phyloP scores from a whole-genome alignment of 257 asterid species.

The Penstemon barbatus region DNA sequence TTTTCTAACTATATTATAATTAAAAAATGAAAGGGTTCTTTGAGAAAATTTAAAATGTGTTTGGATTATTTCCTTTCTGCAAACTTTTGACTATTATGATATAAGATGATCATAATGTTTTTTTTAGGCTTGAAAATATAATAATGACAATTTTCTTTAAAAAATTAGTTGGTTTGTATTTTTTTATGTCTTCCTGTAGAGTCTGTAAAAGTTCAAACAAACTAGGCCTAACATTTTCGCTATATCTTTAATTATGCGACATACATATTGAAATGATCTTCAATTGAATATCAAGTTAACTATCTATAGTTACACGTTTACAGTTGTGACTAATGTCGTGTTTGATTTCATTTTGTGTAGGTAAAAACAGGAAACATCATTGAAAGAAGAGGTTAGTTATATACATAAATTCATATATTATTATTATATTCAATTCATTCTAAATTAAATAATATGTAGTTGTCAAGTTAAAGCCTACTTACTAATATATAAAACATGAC shows the following conservation, averaged over 20 bases:
- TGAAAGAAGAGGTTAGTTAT: slow-evolving; percentile 69
- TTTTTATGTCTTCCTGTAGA: too few relatives aligned
- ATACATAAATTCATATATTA: neutral
- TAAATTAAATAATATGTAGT: neutral
- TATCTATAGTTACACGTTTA: neutral
- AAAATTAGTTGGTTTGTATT: too few relatives aligned
- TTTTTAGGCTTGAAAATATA: neutral
- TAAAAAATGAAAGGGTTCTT: too few relatives aligned
- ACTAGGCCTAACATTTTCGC: neutral
- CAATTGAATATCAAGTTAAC: too few relatives aligned
- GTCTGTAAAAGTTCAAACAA: neutral
- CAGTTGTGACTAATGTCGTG: slow-evolving; percentile 21
- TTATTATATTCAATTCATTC: too few relatives aligned
- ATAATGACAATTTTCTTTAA: too few relatives aligned
- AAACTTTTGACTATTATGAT: too few relatives aligned
- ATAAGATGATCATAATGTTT: neutral
- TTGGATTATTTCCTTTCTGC: too few relatives aligned
- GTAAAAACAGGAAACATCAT: slow-evolving; percentile 86
- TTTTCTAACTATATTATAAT: too few relatives aligned
- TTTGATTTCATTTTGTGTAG: slow-evolving; percentile 45
- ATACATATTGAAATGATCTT: too few relatives aligned
- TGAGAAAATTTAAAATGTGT: too few relatives aligned
- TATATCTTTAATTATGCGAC: too few relatives aligned
- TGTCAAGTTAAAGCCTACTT: slow-evolving; percentile 17
- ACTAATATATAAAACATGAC: slow-evolving; percentile 34